Evolutionary conservation across 1,284 basidiomycete genomes (phyloP), one percentile per base, ranked within the genome.

Genomic region (Mycena citricolor): DNA sequence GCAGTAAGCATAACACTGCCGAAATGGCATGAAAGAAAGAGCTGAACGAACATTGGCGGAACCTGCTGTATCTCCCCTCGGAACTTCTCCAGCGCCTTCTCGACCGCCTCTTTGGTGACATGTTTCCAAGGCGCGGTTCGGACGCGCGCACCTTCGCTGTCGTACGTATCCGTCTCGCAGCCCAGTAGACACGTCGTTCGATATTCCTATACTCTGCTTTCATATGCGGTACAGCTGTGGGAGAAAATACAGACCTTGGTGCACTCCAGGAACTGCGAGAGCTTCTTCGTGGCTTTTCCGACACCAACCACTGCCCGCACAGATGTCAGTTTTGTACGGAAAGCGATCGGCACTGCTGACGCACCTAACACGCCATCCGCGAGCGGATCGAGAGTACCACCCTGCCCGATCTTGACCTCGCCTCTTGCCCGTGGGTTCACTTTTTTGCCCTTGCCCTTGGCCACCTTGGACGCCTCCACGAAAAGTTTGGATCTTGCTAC

Each of bases 371-470:
- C 92, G 34, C 93, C 93, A 61, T 93, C 88, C n/a, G 97, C 97
- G 14, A 99, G 75, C 10, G 97, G 97, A 70, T 99, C 97, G 33
- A 99, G 71, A 3, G 97, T 99, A 13, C 94, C 94, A 33, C 92
- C 92, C 65, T 94, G 91, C 1, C 93, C 93, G 34, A 94, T 77
- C 66, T 95, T 95, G 39, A 92, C 60, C 16, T 42, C 45, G 5
- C 58, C 42, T 38, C 73, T 73, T 32, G 69, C 69, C 42, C 64
- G 67, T 50, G 66, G 76, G 39, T 62, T 67, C 43, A 58, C 63
- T 44, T 66, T 62, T 48, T 57, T 57, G 51, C 54, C 63, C 56
- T 64, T 71, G 53, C 61, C 67, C 47, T 45, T 62, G 51, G 61
- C 59, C 12, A 80, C 62, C 58, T 82, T 81, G 31, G 69, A 68